phyloP scores from a whole-genome alignment of 306 rosid genomes.

The Hippophae tibetana region DNA sequence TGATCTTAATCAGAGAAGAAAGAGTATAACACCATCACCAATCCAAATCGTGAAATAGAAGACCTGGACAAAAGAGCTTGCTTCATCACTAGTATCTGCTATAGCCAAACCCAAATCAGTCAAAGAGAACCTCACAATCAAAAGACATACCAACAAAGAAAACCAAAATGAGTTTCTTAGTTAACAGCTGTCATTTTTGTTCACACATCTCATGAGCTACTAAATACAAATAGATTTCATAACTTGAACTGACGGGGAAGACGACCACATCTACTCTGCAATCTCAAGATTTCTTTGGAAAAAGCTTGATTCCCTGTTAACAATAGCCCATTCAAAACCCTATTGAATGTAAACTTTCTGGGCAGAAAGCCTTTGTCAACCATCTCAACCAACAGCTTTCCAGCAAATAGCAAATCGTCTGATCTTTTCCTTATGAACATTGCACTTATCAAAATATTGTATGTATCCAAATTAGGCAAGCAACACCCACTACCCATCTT shows the following conservation, averaged over 20 bases:
- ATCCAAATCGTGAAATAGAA: too few relatives aligned
- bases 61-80: too few relatives aligned
- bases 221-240: conserved; percentile 20
- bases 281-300: conserved; percentile 64
- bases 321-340: conserved; percentile 68
- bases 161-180: too few relatives aligned
- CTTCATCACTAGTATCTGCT: too few relatives aligned
- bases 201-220: not conserved
- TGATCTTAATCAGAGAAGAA: too few relatives aligned
- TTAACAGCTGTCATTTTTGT: too few relatives aligned
- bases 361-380: conserved; percentile 70
- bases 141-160: too few relatives aligned
- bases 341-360: conserved; percentile 54
- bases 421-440: conserved; percentile 86
- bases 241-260: conserved; percentile 53
- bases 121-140: too few relatives aligned
- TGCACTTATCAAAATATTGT: conserved; percentile 65
- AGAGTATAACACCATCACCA: too few relatives aligned
- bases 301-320: conserved; percentile 71
- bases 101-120: too few relatives aligned
- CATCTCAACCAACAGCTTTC: conserved; percentile 82
- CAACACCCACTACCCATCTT: conserved; percentile 56
- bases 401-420: conserved; percentile 62
- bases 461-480: conserved; percentile 80
- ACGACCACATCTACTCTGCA: conserved; percentile 58